Evolutionary conservation across 2,329 filamentous ascomycete genomes (phyloP), one percentile per base, ranked within the genome.

Genomic region (Ascochyta fabae): DNA sequence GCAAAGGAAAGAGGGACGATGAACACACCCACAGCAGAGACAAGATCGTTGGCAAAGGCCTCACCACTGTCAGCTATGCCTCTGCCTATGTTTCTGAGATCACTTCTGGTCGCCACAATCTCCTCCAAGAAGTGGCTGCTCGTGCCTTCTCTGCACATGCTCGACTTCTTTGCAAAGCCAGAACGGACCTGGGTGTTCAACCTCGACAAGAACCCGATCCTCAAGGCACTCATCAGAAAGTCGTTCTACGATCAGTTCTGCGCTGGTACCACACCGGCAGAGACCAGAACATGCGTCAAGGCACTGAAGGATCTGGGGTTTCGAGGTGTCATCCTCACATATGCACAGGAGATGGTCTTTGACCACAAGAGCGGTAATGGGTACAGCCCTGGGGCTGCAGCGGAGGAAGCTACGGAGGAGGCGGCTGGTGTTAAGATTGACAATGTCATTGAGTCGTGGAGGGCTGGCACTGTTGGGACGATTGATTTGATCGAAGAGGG

Each of bases 241-340:
- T 95, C 91, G 0, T 90, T 96, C 65, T 96, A 96, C 75, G 86
- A 87, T 36, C 93, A 96, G 68, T 96, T 96, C 73, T 96, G 93
- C 74, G 91, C 91, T 0, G 93, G 93, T 36, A 89, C 92, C 73
- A 89, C 85, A 40, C 80, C 83, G 1, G 63, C 72, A 3, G 90
- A 96, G 74, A 89, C 96, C 4, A 80, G 80, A 45, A 77, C 74
- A 35, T 73, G 69, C 26, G 92, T 89, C 0, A 84, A 92, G 34
- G 70, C 81, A 2, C 78, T 83, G 4, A 81, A 96, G 13, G 91
- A 91, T 74, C 74, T 81, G 31, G 93, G 93, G 1, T 96, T 91
- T 71, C 85, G 84, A 19, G 93, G 92, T 10, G 89, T 96, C 4
- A 93, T 96, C 56, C 80, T 96, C 40, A 88, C 90, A 24, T 96